Percentiles rank a stretch among this genome's conserved stretches.
phyloP scores from a whole-genome alignment of 345 rosid genomes.

The Salix caprea region DNA sequence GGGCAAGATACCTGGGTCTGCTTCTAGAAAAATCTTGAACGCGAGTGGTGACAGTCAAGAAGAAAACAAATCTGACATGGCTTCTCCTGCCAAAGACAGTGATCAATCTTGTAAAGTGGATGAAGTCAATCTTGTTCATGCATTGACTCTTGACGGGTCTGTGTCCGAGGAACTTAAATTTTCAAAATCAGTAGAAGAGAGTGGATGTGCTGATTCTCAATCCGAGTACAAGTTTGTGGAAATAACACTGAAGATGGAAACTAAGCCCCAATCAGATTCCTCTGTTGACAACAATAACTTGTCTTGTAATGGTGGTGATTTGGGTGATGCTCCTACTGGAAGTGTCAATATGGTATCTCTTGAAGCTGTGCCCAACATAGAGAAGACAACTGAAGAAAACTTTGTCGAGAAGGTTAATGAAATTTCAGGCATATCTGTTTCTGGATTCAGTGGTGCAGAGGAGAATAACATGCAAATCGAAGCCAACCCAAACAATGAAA shows the following conservation, averaged over 20 bases:
- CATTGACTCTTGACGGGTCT: background rate
- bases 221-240: background rate
- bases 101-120: constrained; percentile 4
- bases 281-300: background rate
- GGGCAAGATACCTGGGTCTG: constrained; percentile 13
- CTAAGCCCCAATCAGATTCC: background rate
- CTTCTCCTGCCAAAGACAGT: constrained; percentile 2
- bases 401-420: background rate
- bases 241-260: constrained; percentile 1
- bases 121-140: background rate
- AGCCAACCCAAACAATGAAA: constrained; percentile 5
- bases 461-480: constrained; percentile 2
- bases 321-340: background rate
- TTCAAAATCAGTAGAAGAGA: background rate
- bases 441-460: background rate
- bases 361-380: constrained; percentile 3
- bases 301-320: background rate
- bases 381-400: constrained; percentile 5
- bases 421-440: background rate
- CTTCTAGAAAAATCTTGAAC: constrained; percentile 9
- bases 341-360: constrained; percentile 12
- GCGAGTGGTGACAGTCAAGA: background rate
- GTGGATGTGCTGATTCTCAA: background rate
- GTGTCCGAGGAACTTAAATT: background rate
- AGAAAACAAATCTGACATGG: background rate